phyloP scores from a whole-genome alignment of 192 early-diverging fungal genomes.

The Coemansia aciculifera region DNA sequence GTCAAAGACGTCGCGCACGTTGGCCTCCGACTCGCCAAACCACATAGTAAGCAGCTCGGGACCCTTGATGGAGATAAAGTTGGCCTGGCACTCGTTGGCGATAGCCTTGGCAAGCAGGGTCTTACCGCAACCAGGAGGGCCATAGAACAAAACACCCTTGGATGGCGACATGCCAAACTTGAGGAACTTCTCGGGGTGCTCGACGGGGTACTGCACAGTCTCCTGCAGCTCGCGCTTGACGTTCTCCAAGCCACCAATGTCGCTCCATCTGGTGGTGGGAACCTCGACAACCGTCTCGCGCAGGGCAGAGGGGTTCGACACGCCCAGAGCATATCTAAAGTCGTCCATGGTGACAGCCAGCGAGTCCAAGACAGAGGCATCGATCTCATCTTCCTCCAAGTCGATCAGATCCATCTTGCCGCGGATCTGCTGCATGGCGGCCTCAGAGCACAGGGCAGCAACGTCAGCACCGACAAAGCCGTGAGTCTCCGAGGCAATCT shows the following conservation, averaged over 20 bases:
- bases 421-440: slow-evolving; percentile 99
- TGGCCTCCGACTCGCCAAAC: slow-evolving; percentile 99
- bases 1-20: slow-evolving; percentile 99
- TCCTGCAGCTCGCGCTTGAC: slow-evolving; percentile 98
- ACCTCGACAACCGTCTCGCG: slow-evolving; percentile 98
- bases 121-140: slow-evolving; percentile 98
- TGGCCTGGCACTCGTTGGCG: slow-evolving; percentile 99
- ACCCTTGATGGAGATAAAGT: slow-evolving; percentile 99
- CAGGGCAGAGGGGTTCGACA: slow-evolving; percentile 96
- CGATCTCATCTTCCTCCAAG: slow-evolving; percentile 97
- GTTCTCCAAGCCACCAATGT: slow-evolving; percentile 96
- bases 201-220: slow-evolving; percentile 98
- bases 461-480: slow-evolving; percentile 97
- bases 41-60: slow-evolving; percentile 99
- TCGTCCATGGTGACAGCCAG: slow-evolving; percentile 98
- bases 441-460: slow-evolving; percentile 97
- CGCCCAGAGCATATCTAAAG: slow-evolving; percentile 91
- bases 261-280: slow-evolving; percentile 91
- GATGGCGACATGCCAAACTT: slow-evolving; percentile 95
- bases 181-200: slow-evolving; percentile 99
- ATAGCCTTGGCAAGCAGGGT: slow-evolving; percentile 99
- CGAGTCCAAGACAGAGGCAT: slow-evolving; percentile 92
- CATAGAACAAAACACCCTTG: slow-evolving; percentile 98
- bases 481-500: slow-evolving; percentile 96
- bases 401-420: slow-evolving; percentile 99